phyloP scores from a whole-genome alignment of 73 alveolate species.

The Tetrahymena elliotti region DNA sequence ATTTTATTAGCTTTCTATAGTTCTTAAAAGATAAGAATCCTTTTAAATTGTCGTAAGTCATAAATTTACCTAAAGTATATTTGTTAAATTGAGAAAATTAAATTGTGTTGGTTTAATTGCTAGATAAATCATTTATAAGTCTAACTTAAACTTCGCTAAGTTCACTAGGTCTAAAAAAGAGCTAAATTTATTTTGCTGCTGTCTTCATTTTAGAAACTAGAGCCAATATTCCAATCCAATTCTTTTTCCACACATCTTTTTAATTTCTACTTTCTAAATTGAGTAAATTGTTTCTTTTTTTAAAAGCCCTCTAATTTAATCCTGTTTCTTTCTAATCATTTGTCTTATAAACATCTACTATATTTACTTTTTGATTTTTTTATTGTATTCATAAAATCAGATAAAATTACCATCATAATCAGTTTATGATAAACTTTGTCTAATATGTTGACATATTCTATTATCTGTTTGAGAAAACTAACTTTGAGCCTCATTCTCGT shows the following conservation, averaged over 20 bases:
- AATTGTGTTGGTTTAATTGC: not conserved
- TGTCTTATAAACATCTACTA: no score
- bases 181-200: not conserved
- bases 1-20: not conserved
- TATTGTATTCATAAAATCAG: no score
- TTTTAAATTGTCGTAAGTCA: not conserved
- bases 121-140: not conserved
- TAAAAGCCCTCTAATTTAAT: not conserved
- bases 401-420: no score
- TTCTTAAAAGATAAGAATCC: not conserved
- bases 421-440: no score
- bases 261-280: not conserved
- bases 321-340: no score
- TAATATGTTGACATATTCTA: no score
- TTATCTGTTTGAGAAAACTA: no score
- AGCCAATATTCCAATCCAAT: not conserved
- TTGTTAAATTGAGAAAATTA: not conserved
- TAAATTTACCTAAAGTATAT: not conserved
- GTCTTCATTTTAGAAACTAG: not conserved
- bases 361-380: no score
- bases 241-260: not conserved
- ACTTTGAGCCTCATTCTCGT: no score
- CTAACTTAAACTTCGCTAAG: not conserved
- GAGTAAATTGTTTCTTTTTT: not conserved
- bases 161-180: not conserved